Conservation (phyloP, 2,329 filamentous ascomycete species). For the Paraconiothyrium brasiliense region DNA sequence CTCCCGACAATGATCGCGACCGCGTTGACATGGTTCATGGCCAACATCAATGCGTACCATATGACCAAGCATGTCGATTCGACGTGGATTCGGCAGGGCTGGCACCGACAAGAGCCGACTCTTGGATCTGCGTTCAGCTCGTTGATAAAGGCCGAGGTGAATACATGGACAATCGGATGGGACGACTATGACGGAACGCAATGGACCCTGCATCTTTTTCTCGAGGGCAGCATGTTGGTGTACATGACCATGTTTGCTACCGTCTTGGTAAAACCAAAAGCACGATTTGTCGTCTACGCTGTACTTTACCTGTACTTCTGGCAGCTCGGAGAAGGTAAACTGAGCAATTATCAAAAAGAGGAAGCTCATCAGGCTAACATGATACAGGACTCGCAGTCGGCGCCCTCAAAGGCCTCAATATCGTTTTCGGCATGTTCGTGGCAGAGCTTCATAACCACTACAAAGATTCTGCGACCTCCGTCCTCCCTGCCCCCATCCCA, state of each 20-base stretch:
- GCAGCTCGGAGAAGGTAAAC: slow-evolving; percentile 47
- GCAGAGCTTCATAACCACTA: slow-evolving; percentile 66
- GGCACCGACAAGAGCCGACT: slow-evolving; percentile 47
- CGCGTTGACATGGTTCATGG: slow-evolving; percentile 63
- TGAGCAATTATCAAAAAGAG: not conserved
- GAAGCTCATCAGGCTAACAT: slow-evolving; percentile 27
- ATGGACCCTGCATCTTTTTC: slow-evolving; percentile 55
- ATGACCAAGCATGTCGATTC: slow-evolving; percentile 66
- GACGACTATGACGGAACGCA: slow-evolving; percentile 55
- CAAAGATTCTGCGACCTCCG: slow-evolving; percentile 59
- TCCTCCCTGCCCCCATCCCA: slow-evolving; percentile 60
- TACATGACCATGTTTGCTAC: slow-evolving; percentile 55
- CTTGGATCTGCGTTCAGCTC: slow-evolving; percentile 43
- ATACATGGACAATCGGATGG: slow-evolving; percentile 52
- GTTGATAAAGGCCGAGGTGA: slow-evolving; percentile 41
- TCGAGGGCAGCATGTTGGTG: slow-evolving; percentile 54
- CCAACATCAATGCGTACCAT: slow-evolving; percentile 66
- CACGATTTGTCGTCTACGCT: slow-evolving; percentile 46
- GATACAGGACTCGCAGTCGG: slow-evolving; percentile 41
- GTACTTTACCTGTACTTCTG: slow-evolving; percentile 53
- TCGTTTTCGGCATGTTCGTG: slow-evolving; percentile 70
- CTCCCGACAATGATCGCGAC: slow-evolving; percentile 67
- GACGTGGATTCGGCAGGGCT: slow-evolving; percentile 63
- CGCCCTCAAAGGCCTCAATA: slow-evolving; percentile 61
- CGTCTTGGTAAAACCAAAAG: slow-evolving; percentile 48